Conservation (phyloP, 768 basidiomycete genomes). For the Daedaleopsis nitida region DNA sequence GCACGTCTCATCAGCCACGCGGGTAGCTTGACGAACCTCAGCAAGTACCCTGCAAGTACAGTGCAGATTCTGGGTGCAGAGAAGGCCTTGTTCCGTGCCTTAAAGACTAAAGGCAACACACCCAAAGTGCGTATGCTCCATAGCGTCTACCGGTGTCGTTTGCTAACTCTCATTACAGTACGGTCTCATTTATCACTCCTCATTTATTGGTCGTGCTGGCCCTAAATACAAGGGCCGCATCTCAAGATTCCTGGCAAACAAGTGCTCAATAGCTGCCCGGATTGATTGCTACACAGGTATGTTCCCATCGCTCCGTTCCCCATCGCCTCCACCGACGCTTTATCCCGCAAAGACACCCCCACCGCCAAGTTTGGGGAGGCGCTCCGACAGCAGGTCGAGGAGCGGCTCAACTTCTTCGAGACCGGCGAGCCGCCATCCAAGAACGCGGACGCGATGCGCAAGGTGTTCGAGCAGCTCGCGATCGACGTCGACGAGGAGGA, state of each 20-base stretch:
- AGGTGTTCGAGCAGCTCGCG: conserved; percentile 78
- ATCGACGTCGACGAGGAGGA: conserved; percentile 63
- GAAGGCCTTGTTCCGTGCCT: conserved; percentile 94
- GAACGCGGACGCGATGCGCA: conserved; percentile 90
- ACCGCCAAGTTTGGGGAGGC: conserved; percentile 95
- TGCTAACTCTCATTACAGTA: conserved; percentile 53
- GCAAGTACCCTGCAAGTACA: conserved; percentile 98
- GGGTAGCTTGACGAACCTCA: conserved; percentile 92
- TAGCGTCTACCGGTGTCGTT: background rate
- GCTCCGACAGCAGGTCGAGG: conserved; percentile 91
- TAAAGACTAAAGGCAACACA: conserved; percentile 99
- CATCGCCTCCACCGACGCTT: background rate
- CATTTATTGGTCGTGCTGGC: conserved; percentile 94
- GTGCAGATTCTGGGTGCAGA: conserved; percentile 98
- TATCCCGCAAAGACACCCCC: conserved; percentile 61
- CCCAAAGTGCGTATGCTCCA: conserved; percentile 67
- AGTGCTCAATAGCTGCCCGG: conserved; percentile 94
- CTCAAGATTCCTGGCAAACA: conserved; percentile 98
- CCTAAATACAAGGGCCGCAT: conserved; percentile 96
- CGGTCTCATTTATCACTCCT: conserved; percentile 95
- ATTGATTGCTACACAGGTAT: conserved; percentile 93
- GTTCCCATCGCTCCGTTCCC: conserved; percentile 20
- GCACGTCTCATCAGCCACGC: conserved; percentile 94
- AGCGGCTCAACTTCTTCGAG: conserved; percentile 93
- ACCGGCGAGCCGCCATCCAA: conserved; percentile 86